Base-by-base conservation (phyloP, 176 grass and related monocot genomes). In the Carex littledalei region DNA sequence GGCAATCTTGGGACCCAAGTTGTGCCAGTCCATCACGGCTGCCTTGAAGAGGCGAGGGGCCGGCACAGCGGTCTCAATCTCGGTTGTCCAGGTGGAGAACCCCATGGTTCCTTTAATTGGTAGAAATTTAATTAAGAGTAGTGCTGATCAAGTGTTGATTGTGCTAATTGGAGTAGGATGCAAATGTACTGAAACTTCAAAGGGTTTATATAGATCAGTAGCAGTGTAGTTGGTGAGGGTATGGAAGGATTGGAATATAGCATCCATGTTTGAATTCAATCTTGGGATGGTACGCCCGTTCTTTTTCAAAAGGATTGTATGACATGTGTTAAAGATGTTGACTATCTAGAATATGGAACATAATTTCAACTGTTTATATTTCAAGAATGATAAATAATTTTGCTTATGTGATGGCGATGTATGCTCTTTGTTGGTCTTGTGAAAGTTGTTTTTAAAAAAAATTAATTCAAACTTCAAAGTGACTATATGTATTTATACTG, bases 11-110 rank as follows among this genome's bases (percentile, higher is more conserved):
- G 92, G 94, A 5, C 74, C 90, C 1, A 94, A 87, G 31, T 55
- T 89, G 88, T 97, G 92, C 92, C 94, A 97, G 83, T 97, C 92
- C 77, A 94, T 24, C 35, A 94, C 43, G 60, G 82, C 88, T 47
- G 92, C 92, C 4, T 87, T 87, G 90, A 97, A 97, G 35, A 97
- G 78, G 35, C 92, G 87, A 18, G 82, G 52, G 13, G 90, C 85
- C 24, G 88, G 34, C 16, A 97, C 92, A 7, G 83, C 56, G 0
- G 85, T 86, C 37, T 82, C 18, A 75, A 97, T 87, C 81, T 97
- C 87, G 18, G 59, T 8, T 41, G 86, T 86, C 88, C 85, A 92
- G 72, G 75, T 91, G 69, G 82, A 35, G 9, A 26, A 26, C 0
- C 17, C 37, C 66, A 26, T 60, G 10, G 31, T 87, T 52, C n/a